Evolutionary conservation across 2,329 filamentous ascomycete species (phyloP), one percentile per base, ranked within the genome.

Genomic region (Gyromitra esculenta): DNA sequence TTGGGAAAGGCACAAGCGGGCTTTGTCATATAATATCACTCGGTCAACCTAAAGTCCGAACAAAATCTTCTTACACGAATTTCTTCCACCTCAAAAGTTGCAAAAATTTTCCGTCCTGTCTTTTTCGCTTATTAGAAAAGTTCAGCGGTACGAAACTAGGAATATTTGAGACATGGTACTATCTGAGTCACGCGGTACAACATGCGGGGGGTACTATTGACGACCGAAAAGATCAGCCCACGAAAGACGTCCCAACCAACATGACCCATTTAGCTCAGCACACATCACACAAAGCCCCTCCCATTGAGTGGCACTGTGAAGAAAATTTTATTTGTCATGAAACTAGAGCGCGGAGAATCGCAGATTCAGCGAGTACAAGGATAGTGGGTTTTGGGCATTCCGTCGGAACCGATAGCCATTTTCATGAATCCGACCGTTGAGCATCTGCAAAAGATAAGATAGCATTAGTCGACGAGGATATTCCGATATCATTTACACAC

Each of bases 21-120:
- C 25, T 18, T 15, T 64, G 37, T 64, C 62, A 64, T 18, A 37
- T 3, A 11, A 25, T 64, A 64, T 64, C 62, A 64, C 62, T 64
- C 62, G 62, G 7, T 9, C 7, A 18, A 25, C 15, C 13, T 50
- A 21, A 21, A 45, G 11, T 9, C 31, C 43, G 35, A 2, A 15
- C 43, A 18, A 7, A 8, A 52, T 25, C 13, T 48, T 35, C 60
- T 18, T 39, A 15, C 18, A 62, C 57, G 37, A 5, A n/a, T 35
- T 15, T n/a, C 1, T 8, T 25, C 57, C 9, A 41, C 57, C 57
- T 31, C 25, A 18, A 2, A 64, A 48, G 5, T 25, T 11, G 5
- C n/a, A 64, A 8, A 25, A 35, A 2, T n/a, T n/a, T 35, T 13
- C 8, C 11, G 41, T 31, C 6, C 5, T 21, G 15, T 4, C 60